Percentiles rank a stretch among this genome's conserved stretches.
Evolutionary conservation across 768 basidiomycete genomes (phyloP).

Genomic region (Phanerochaete carnosa): DNA sequence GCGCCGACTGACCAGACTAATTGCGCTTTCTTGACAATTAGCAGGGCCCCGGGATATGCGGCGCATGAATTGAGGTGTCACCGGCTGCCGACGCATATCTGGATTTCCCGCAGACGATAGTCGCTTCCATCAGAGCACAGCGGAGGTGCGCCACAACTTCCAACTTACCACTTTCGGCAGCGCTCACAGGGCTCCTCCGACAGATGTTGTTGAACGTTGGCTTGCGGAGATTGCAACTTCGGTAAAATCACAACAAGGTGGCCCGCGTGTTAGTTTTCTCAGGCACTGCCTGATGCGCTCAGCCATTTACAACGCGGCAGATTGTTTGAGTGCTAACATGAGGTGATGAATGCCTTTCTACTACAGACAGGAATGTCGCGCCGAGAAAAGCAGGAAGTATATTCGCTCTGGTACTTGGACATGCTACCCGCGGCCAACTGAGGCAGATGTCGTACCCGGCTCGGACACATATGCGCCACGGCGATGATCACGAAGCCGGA

Average conservation of each 20-base stretch:
- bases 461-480: no score
- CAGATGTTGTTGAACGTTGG: neutral
- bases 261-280: neutral
- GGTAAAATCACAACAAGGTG: neutral
- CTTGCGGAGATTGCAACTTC: neutral
- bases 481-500: no score
- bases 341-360: neutral
- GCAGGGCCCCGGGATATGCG: neutral
- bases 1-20: neutral
- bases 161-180: neutral
- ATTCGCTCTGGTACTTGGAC: no score
- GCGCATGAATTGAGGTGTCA: neutral
- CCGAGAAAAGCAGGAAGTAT: no score
- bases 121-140: no score
- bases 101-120: no score
- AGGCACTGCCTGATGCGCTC: neutral
- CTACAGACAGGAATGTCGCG: neutral
- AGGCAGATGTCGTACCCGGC: no score
- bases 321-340: neutral
- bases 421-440: no score
- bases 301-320: neutral
- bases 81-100: neutral
- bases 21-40: neutral
- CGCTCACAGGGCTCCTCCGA: neutral
- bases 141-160: neutral